Conservation (phyloP, 176 grass and related monocot species). For the Avena atlantica region DNA sequence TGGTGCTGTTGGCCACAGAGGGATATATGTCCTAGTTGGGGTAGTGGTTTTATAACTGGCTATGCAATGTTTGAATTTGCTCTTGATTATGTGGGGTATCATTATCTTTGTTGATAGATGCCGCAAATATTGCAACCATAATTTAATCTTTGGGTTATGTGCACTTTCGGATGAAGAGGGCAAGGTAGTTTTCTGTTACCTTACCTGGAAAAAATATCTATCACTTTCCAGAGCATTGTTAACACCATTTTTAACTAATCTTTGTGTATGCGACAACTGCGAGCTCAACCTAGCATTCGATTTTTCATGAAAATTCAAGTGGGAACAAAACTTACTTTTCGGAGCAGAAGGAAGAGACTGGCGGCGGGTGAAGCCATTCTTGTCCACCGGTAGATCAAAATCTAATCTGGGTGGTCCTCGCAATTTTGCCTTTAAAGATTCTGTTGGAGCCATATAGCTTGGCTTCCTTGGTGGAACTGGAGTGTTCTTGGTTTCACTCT, state of each 20-base stretch:
- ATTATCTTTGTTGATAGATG: not conserved
- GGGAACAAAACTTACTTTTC: conserved; percentile 60
- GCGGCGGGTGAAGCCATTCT: conserved; percentile 59
- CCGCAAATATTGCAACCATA: not conserved
- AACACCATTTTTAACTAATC: conserved; percentile 37
- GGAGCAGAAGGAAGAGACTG: conserved; percentile 80
- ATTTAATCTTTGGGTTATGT: not conserved
- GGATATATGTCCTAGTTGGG: not conserved
- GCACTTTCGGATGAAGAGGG: not conserved
- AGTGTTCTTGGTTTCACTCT: conserved; percentile 54
- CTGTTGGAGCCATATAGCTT: conserved; percentile 92
- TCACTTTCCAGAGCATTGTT: conserved; percentile 49
- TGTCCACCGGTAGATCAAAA: conserved; percentile 65
- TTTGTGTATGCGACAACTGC: conserved; percentile 43
- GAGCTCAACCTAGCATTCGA: conserved; percentile 18
- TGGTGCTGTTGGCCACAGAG: not conserved
- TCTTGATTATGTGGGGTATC: not conserved
- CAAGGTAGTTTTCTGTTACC: not conserved
- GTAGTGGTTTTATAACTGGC: not conserved
- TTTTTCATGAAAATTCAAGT: not conserved
- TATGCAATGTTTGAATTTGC: conserved; percentile 1
- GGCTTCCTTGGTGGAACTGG: conserved; percentile 62
- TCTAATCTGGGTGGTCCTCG: conserved; percentile 65
- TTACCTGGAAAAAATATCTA: conserved; percentile 26
- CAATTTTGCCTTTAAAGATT: conserved; percentile 81